Base-by-base conservation (phyloP, 257 asterid genomes). In the Gynochthodes officinalis region DNA sequence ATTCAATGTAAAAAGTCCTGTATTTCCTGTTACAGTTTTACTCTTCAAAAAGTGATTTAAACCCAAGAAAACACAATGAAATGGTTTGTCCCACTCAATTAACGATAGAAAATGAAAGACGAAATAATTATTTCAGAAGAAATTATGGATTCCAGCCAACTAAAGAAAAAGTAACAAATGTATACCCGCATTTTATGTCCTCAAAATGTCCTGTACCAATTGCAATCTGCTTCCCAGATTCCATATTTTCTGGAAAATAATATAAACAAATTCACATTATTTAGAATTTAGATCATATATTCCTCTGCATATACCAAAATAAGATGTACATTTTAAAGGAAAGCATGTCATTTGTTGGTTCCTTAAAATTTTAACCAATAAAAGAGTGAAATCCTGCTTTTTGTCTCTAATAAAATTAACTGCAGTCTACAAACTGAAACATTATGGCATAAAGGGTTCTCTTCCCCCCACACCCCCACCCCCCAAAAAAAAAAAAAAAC, bases 131-230 rank as follows among this genome's bases (percentile, higher is more conserved):
- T 14, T 10, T 10, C 0, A 50, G 7, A n/a, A 12, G 33, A 23
- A 32, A 50, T 19, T 33, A 68, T 19, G 19, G 43, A 50, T 32
- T 33, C 73, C n/a, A 52, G 50, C 63, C 15, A 52, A 19, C 33
- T 35, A 50, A 69, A 14, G 37, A 35, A 58, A 27, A 43, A 62
- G 46, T 16, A 28, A 46, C 33, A 2, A 32, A 61, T 4, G 0
- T 52, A 64, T 89, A 82, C 97, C 99, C 91, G 75, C 97, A 88
- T 83, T 89, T 73, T 75, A 91, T 75, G 77, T 84, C 92, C 43
- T 85, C 86, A 23, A 82, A 89, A 59, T 79, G 80, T 74, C 93
- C 97, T 32, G 97, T 87, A 65, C 97, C 97, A 77, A 89, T 90
- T 15, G 98, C 98, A 72, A 88, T 79, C 75, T 83, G 91, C 78